Conservation (phyloP, 2,329 filamentous ascomycete genomes). For the Fusarium sp. region DNA sequence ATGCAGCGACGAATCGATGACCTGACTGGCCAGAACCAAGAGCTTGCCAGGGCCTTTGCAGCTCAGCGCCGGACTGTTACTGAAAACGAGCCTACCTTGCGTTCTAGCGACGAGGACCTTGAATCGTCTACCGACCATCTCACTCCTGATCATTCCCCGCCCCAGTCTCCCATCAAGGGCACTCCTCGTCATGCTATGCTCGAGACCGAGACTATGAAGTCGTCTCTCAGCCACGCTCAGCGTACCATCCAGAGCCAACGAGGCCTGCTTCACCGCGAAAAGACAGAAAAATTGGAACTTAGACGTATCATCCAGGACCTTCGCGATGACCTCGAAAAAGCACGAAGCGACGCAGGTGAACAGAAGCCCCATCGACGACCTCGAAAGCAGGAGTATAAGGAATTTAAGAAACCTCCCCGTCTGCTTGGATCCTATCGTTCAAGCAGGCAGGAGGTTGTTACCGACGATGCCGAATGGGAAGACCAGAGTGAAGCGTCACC, state of each 20-base stretch:
- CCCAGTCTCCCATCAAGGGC: slow-evolving; percentile 88
- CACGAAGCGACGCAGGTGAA: slow-evolving; percentile 64
- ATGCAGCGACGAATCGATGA: slow-evolving; percentile 91
- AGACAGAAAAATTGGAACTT: slow-evolving; percentile 97
- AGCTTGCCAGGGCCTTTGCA: slow-evolving; percentile 86
- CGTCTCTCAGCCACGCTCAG: slow-evolving; percentile 92
- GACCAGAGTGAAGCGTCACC: slow-evolving; percentile 67
- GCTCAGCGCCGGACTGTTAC: slow-evolving; percentile 74
- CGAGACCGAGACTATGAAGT: slow-evolving; percentile 96
- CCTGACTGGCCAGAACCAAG: slow-evolving; percentile 86
- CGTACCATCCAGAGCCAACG: slow-evolving; percentile 96
- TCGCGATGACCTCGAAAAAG: slow-evolving; percentile 86
- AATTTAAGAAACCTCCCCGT: slow-evolving; percentile 81
- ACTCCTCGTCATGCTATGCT: slow-evolving; percentile 90
- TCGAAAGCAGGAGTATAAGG: slow-evolving; percentile 71
- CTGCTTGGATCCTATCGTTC: slow-evolving; percentile 81
- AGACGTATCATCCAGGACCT: slow-evolving; percentile 95
- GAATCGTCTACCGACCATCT: slow-evolving; percentile 74
- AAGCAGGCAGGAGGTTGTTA: slow-evolving; percentile 79
- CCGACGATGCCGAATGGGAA: slow-evolving; percentile 90
- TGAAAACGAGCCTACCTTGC: slow-evolving; percentile 70
- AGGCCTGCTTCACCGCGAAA: slow-evolving; percentile 94
- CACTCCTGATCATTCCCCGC: slow-evolving; percentile 90
- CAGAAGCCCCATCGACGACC: slow-evolving; percentile 66
- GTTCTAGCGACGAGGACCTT: slow-evolving; percentile 70